Evolutionary conservation across 225 moss, liverwort and hornwort genomes (phyloP).

Genomic region (Neckera pumila): DNA sequence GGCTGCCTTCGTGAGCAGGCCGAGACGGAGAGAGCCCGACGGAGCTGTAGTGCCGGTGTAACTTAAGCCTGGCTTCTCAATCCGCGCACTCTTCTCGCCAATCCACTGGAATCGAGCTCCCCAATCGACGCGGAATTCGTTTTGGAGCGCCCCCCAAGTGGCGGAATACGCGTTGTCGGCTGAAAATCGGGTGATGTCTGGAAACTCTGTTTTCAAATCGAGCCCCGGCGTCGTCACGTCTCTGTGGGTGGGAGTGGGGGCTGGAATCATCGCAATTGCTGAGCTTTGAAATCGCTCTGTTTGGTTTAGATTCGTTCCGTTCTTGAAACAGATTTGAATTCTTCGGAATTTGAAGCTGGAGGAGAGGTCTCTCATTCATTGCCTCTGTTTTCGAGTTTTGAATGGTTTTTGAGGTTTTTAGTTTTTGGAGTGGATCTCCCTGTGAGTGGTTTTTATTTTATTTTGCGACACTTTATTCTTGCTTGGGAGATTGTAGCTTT

Average conservation of each 20-base stretch:
- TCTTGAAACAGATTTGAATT: background rate
- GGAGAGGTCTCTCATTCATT: background rate
- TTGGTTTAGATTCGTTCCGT: background rate
- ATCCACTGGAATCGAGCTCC: background rate
- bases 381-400: background rate
- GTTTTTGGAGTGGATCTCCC: background rate
- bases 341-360: background rate
- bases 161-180: constrained; percentile 10
- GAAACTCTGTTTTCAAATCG: background rate
- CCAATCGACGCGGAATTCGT: background rate
- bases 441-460: background rate
- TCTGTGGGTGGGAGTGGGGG: too few relatives aligned
- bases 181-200: background rate
- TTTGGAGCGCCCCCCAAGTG: background rate
- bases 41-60: background rate
- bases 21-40: background rate
- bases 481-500: background rate
- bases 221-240: background rate
- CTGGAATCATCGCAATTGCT: background rate
- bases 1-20: background rate
- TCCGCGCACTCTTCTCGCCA: background rate
- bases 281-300: background rate
- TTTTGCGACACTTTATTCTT: background rate
- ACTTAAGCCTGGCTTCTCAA: background rate
- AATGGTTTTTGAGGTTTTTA: background rate